Evolutionary conservation across 1,139 yeast genomes (phyloP), one percentile per base, ranked within the genome.

Genomic region (Chernovozyma sophiae-reginae): DNA sequence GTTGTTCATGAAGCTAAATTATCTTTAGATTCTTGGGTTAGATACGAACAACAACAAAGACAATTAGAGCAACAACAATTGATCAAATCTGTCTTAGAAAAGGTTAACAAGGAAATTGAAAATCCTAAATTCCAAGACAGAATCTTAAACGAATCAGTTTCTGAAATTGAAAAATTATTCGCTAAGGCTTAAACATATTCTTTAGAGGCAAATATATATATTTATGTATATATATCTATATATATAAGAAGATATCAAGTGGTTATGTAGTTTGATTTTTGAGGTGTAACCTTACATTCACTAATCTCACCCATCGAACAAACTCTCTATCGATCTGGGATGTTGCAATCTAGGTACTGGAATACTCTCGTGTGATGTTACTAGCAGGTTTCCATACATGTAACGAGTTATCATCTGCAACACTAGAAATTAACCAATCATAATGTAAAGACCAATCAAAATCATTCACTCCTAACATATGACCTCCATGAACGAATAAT

Each of bases 1-100:
- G 79, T 87, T 53, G 92, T 95, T 44, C 55, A 72, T 44, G 96
- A 89, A 74, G 97, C 97, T 58, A 89, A 85, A 75, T 71, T 95
- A 42, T 95, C 92, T 44, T 81, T 92, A 62, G 98, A 92, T 71
- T 87, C 97, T 26, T 92, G 98, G 98, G 97, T 89, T 55, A 87
- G 97, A 81, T 87, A 86, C 68, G 98, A 92, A 76, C 84, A 87
- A 52, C 90, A 87, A 62, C 94, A 90, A 56, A 92, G 97, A 74
- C 96, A 87, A 77, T 72, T 83, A 60, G 96, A 92, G 76, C 98
- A 92, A 77, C 79, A 81, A 65, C 96, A 87, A 68, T 80, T 92
- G 58, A 81, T 95, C 56, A 74, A 84, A 62, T 63, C 90, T 42
- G 96, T 92, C 51, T 84, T 89, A 60, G 73, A 87, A 43, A 89